Evolutionary conservation across 23 red algal genomes (phyloP).

Genomic region (Chondrus crispus): DNA sequence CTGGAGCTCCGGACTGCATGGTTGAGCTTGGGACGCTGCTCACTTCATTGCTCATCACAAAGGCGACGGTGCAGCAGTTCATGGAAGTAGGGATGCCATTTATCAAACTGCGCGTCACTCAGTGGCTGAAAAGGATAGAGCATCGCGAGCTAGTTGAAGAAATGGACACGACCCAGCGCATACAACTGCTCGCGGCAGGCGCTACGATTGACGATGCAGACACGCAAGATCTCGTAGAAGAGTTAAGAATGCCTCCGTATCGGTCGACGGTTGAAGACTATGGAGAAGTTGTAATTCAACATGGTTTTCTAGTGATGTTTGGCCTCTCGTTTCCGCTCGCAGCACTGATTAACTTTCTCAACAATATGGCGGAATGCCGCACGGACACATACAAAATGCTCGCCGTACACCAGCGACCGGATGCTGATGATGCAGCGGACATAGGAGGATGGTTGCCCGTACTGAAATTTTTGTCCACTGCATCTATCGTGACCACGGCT

Average conservation of each 20-base stretch:
- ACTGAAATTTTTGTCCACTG: conserved; percentile 35
- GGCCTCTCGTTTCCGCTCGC: conserved; percentile 58
- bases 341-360: conserved; percentile 56
- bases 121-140: neutral
- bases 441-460: conserved; percentile 59
- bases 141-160: conserved; percentile 3
- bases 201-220: conserved; percentile 15
- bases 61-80: conserved; percentile 68
- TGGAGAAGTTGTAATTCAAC: conserved; percentile 66
- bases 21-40: conserved; percentile 44
- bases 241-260: conserved; percentile 37
- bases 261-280: conserved; percentile 61
- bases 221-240: neutral
- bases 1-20: conserved; percentile 60
- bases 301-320: conserved; percentile 62
- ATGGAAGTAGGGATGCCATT: conserved; percentile 58
- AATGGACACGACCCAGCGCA: conserved; percentile 6
- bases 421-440: conserved; percentile 48
- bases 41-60: conserved; percentile 47
- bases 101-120: conserved; percentile 17
- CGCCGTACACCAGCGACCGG: conserved; percentile 40
- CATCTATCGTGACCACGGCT: conserved; percentile 49
- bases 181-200: conserved; percentile 19
- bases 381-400: conserved; percentile 70
- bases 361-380: conserved; percentile 59